Evolutionary conservation across 352 stramenopile genomes (phyloP).

Genomic region (Phytopythium litorale): DNA sequence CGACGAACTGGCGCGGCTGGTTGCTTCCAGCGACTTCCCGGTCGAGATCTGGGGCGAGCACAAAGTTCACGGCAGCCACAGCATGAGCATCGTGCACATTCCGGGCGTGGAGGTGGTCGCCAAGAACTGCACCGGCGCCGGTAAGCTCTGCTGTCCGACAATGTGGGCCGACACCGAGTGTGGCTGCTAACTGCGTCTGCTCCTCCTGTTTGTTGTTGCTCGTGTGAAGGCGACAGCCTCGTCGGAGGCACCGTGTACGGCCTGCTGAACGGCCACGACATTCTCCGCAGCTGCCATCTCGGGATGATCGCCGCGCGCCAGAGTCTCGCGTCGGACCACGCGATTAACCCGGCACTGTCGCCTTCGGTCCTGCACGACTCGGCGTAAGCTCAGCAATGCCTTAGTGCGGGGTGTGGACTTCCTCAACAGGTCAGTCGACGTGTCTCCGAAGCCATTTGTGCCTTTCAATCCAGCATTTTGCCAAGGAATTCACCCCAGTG

Average conservation of each 20-base stretch:
- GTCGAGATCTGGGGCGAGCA: conserved; percentile 56
- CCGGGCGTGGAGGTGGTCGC: conserved; percentile 51
- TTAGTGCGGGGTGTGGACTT: neutral
- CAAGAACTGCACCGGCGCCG: conserved; percentile 71
- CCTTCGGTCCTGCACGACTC: conserved; percentile 29
- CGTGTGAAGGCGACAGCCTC: conserved; percentile 54
- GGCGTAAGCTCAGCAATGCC: conserved; percentile 10
- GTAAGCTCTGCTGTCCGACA: conserved; percentile 22
- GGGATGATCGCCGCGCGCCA: conserved; percentile 72
- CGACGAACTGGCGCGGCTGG: conserved; percentile 1
- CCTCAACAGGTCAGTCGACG: neutral
- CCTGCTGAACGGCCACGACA: conserved; percentile 50
- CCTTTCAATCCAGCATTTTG: neutral
- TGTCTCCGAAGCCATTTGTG: neutral
- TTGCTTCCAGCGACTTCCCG: conserved; percentile 33
- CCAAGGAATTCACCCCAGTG: neutral
- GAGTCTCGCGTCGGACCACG: conserved; percentile 58
- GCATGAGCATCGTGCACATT: conserved; percentile 60
- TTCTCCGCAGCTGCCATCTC: conserved; percentile 66
- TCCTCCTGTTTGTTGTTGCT: neutral
- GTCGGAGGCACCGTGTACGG: conserved; percentile 78
- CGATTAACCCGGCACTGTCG: conserved; percentile 55
- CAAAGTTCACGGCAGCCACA: conserved; percentile 35
- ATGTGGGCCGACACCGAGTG: neutral
- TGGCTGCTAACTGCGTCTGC: neutral